phyloP scores from a whole-genome alignment of 75 land plant genomes.

The Cupressus sempervirens region DNA sequence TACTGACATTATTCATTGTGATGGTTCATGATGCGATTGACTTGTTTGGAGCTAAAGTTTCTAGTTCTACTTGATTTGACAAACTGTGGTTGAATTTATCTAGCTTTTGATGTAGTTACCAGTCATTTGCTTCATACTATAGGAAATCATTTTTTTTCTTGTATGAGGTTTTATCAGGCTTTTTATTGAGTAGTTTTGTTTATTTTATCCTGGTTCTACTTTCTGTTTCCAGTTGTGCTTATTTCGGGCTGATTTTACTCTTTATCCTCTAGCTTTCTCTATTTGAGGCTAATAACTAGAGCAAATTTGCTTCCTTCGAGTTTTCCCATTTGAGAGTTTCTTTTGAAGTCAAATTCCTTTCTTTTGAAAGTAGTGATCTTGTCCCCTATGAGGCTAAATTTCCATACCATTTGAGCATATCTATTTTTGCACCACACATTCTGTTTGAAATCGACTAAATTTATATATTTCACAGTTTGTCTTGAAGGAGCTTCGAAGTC shows the following conservation, averaged over 20 bases:
- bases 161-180: neutral
- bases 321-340: neutral
- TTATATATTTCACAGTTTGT: neutral
- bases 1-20: neutral
- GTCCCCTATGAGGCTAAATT: neutral
- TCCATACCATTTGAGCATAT: neutral
- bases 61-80: neutral
- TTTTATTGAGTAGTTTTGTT: neutral
- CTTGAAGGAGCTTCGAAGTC: conserved; percentile 3
- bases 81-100: neutral
- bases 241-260: neutral
- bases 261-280: neutral
- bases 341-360: neutral
- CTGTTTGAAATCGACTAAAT: neutral
- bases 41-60: neutral
- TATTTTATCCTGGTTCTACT: neutral
- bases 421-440: neutral
- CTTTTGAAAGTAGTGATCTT: neutral
- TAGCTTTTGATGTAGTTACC: neutral
- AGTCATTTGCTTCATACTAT: neutral
- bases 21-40: neutral
- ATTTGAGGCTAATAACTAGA: neutral
- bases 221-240: neutral
- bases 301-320: neutral
- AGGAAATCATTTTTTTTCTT: neutral